Evolutionary conservation across 2,329 filamentous ascomycete species (phyloP).

Genomic region (Microcyclospora tardicrescens): DNA sequence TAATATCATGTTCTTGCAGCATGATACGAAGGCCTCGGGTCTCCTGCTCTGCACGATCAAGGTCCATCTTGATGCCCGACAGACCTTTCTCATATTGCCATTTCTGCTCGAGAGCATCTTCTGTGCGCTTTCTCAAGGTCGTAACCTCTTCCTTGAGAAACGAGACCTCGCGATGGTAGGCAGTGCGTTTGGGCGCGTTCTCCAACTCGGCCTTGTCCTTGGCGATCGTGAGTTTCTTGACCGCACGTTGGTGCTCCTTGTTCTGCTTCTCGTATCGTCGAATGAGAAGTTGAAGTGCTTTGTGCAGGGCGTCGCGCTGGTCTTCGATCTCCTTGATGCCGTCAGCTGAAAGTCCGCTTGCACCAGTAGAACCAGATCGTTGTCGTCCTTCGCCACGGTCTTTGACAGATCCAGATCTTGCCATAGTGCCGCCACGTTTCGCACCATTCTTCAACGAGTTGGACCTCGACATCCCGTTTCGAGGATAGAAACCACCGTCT

Average conservation of each 20-base stretch:
- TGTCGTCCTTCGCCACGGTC: constrained; percentile 25
- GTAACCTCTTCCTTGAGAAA: constrained; percentile 74
- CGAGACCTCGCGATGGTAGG: constrained; percentile 73
- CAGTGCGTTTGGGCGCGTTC: constrained; percentile 56
- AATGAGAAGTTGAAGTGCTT: constrained; percentile 70
- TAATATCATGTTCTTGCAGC: constrained; percentile 70
- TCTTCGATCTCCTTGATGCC: constrained; percentile 84
- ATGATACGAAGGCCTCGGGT: constrained; percentile 69
- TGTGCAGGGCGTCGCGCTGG: constrained; percentile 84
- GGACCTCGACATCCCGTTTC: constrained; percentile 32
- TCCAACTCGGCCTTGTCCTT: constrained; percentile 55
- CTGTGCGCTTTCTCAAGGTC: constrained; percentile 68
- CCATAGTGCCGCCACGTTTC: constrained; percentile 18
- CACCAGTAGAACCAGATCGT: constrained; percentile 29
- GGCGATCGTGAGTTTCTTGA: constrained; percentile 63
- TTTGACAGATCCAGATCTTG: constrained; percentile 24
- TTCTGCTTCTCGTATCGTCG: constrained; percentile 77
- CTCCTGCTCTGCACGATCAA: constrained; percentile 89
- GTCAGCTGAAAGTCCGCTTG: constrained; percentile 39
- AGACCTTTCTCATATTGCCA: constrained; percentile 91
- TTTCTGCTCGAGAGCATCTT: constrained; percentile 89
- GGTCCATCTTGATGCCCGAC: constrained; percentile 82
- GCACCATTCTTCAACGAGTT: constrained; percentile 43
- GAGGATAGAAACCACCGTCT: constrained; percentile 17
- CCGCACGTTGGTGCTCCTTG: constrained; percentile 69